Conservation (phyloP, 345 rosid genomes). For the Bruguiera gymnorhiza region DNA sequence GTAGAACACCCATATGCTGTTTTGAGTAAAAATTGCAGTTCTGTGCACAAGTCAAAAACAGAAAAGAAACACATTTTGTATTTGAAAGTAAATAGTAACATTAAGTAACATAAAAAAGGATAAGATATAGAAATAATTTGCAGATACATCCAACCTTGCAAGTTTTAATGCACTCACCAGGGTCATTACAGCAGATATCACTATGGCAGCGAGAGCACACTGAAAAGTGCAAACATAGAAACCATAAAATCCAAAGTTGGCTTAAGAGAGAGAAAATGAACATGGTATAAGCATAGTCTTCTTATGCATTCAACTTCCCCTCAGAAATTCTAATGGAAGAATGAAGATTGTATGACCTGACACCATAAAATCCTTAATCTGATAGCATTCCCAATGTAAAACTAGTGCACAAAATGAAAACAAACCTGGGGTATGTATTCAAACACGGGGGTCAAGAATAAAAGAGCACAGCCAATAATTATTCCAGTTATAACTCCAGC, state of each 20-base stretch:
- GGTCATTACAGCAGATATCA: conserved; percentile 86
- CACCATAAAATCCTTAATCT: not conserved
- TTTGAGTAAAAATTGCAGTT: no score
- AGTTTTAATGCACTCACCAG: conserved; percentile 53
- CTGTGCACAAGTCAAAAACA: no score
- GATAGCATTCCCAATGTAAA: conserved; percentile 5
- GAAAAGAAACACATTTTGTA: not conserved
- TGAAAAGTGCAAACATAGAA: conserved; percentile 34
- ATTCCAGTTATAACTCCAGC: conserved; percentile 79
- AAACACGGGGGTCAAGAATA: conserved; percentile 81
- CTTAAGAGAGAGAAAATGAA: not conserved
- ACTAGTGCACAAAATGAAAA: conserved; percentile 10
- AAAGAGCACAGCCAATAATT: conserved; percentile 77
- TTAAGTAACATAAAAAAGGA: not conserved
- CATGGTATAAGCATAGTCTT: not conserved
- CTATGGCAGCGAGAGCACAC: conserved; percentile 98
- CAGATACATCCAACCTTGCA: not conserved
- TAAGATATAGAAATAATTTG: not conserved
- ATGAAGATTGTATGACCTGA: no score
- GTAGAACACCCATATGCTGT: no score
- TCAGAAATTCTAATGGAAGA: no score
- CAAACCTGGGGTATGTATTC: conserved; percentile 89
- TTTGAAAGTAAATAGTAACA: not conserved
- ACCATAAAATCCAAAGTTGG: conserved; percentile 25
- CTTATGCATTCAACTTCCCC: not conserved